A percentile compares a stretch with the other conserved stretches of the same genome.
phyloP scores from a whole-genome alignment of 352 stramenopile genomes.

The Pythium aphanidermatum region DNA sequence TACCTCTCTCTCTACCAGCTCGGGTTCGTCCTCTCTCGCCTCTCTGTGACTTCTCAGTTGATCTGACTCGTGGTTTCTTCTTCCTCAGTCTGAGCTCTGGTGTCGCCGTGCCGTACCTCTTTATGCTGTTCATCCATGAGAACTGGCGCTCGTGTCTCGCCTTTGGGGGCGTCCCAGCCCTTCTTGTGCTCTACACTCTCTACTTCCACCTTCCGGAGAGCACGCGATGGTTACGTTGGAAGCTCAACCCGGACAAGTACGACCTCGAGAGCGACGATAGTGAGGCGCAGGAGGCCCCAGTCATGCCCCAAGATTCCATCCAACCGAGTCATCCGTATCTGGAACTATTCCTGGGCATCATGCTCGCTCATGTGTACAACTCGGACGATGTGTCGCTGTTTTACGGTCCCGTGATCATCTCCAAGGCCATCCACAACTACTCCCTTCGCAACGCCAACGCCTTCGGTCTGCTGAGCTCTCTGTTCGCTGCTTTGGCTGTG shows the following conservation, averaged over 20 bases:
- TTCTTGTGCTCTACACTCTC: constrained; percentile 77
- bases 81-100: constrained; percentile 59
- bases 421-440: constrained; percentile 53
- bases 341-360: constrained; percentile 69
- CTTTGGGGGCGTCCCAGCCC: constrained; percentile 58
- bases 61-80: neutral
- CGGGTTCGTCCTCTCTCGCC: constrained; percentile 31
- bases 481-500: constrained; percentile 65
- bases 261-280: constrained; percentile 35
- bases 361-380: constrained; percentile 85
- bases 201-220: constrained; percentile 69
- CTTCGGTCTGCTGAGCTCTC: constrained; percentile 59
- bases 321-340: constrained; percentile 24
- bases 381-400: constrained; percentile 83
- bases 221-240: constrained; percentile 70
- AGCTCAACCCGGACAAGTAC: constrained; percentile 42
- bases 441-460: constrained; percentile 67
- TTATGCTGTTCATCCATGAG: constrained; percentile 71
- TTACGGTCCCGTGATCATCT: constrained; percentile 80
- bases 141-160: constrained; percentile 74
- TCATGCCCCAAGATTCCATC: neutral
- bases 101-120: constrained; percentile 71
- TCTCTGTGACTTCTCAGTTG: too few species aligned
- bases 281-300: neutral
- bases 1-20: constrained; percentile 82